Evolutionary conservation across 306 rosid genomes (phyloP), one percentile per base, ranked within the genome.

Genomic region (Heteromeles arbutifolia): DNA sequence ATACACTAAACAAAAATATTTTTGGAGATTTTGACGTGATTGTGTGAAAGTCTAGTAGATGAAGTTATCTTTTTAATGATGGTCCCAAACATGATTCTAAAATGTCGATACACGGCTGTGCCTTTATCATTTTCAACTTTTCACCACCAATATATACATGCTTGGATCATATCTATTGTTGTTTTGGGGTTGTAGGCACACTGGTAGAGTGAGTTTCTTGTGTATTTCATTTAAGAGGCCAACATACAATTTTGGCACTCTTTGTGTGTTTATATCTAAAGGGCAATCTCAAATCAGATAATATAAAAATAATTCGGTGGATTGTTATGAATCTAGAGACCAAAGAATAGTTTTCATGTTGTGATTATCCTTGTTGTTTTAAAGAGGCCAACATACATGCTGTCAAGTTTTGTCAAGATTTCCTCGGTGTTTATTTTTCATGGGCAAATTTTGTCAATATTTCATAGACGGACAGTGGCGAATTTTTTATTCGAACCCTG

Each of bases 1-100:
- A 59, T 41, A 14, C 57, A 25, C 15, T 5, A 21, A 58, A 58
- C 19, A 44, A 58, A 67, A 73, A 58, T 58, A 26, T 26, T 64
- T 64, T 25, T 0, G 13, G n/a, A 74, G 77, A 62, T 44, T 19
- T 62, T 62, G 61, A 10, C 77, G 77, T 62, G 77, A 62, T 41
- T 44, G 45, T 62, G 6, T 45, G 5, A n/a, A 45, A 43, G 29
- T 19, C 77, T 62, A 9, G 13, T 11, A 24, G 41, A 41, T 58
- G 22, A 62, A 61, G 53, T 10, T 50, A 5, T 50, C 37, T 28
- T 57, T 29, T 28, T 9, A 21, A 26, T 74, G 70, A 44, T 44
- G 44, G 70, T 53, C 21, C 15, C 45, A 44, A 45, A 28, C 6
- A 50, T 26, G 48, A 25, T 44, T 59, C 70, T 18, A 74, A 6